Percentiles rank a stretch among this genome's conserved stretches.
Conservation (phyloP, 345 rosid species). For the Syzygium grande region DNA sequence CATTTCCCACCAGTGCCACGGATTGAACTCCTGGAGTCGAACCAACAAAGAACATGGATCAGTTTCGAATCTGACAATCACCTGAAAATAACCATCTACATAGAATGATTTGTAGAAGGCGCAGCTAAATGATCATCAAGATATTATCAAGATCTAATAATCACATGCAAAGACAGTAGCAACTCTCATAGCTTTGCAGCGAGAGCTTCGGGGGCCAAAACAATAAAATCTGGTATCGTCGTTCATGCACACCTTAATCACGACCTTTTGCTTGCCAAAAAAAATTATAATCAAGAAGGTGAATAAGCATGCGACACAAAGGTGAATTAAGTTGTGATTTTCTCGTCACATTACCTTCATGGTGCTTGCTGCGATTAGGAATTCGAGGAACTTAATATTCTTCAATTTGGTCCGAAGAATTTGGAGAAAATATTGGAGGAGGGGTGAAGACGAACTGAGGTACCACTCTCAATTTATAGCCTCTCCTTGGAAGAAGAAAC, state of each 20-base stretch:
- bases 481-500: background rate
- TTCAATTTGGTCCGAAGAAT: background rate
- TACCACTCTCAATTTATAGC: background rate
- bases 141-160: background rate
- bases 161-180: background rate
- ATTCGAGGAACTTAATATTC: background rate
- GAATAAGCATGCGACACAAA: background rate
- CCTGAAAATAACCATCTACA: too few species aligned
- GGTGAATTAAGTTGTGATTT: background rate
- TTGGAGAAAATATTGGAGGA: background rate
- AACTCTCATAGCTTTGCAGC: background rate
- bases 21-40: background rate
- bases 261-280: background rate
- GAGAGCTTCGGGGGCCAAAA: background rate
- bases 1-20: background rate
- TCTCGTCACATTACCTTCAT: background rate
- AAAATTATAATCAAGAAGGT: background rate
- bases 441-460: background rate
- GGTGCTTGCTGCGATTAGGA: background rate
- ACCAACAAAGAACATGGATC: background rate
- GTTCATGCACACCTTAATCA: background rate
- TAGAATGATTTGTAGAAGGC: too few species aligned
- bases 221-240: background rate
- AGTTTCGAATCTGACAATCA: background rate
- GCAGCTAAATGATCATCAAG: background rate